Percentiles rank a stretch among this genome's conserved stretches.
Evolutionary conservation across 495 filamentous ascomycete species (phyloP).

Genomic region (Aspergillus biplanus): DNA sequence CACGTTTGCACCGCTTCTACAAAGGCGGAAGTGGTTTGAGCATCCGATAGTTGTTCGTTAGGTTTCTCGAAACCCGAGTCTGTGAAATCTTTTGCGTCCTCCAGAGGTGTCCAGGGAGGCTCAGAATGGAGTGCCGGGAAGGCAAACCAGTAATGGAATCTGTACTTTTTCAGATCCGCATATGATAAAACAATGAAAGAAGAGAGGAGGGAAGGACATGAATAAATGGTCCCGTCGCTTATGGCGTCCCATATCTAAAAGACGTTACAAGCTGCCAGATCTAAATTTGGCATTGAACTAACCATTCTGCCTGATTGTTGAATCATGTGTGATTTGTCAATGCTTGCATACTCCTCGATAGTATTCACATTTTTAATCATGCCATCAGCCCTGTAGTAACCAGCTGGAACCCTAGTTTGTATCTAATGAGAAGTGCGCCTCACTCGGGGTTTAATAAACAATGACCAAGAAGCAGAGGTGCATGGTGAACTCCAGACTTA

Average conservation of each 20-base stretch:
- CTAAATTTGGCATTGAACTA: constrained; percentile 28
- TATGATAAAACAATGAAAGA: constrained; percentile 91
- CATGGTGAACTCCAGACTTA: constrained; percentile 47
- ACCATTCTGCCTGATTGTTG: constrained; percentile 76
- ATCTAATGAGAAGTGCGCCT: not conserved
- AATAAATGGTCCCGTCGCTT: constrained; percentile 92
- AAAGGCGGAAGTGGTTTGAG: constrained; percentile 73
- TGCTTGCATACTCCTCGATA: constrained; percentile 84
- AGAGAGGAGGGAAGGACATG: constrained; percentile 84
- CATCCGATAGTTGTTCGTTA: constrained; percentile 53
- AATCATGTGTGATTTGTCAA: constrained; percentile 73
- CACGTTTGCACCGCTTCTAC: constrained; percentile 83
- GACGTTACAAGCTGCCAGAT: not conserved
- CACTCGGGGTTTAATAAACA: not conserved
- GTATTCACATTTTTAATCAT: constrained; percentile 97
- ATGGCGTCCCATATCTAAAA: constrained; percentile 94
- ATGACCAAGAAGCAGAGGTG: constrained; percentile 1
- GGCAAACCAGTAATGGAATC: constrained; percentile 91
- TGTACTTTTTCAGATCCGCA: constrained; percentile 95
- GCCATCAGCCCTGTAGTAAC: constrained; percentile 82
- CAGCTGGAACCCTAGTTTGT: constrained; percentile 64
- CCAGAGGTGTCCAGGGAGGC: constrained; percentile 68
- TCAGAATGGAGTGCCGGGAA: constrained; percentile 92
- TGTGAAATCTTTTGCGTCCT: constrained; percentile 15
- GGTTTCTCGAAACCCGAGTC: constrained; percentile 14